These are phyloP conservation scores for Myotisia sp. DNA, from an alignment of 2,329 filamentous ascomycete species.

Conservation along the genomic window DNA sequence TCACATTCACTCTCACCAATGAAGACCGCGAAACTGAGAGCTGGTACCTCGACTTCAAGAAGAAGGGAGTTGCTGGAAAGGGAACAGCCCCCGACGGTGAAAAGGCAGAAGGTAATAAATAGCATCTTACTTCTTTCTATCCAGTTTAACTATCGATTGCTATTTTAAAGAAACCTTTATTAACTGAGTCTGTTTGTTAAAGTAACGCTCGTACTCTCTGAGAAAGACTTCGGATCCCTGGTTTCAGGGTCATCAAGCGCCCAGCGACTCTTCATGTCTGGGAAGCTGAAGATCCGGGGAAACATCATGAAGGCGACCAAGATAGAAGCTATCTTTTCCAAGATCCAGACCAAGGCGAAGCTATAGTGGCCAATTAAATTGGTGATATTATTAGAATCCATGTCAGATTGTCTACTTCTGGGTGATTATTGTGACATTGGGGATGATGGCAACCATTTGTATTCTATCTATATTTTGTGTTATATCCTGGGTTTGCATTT, in stretches of 20 bases:
- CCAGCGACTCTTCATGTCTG: slow-evolving; percentile 92
- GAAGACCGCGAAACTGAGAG: slow-evolving; percentile 58
- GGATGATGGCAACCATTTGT: background rate
- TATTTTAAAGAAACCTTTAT: background rate
- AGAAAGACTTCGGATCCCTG: slow-evolving; percentile 74
- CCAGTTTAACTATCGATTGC: slow-evolving; percentile 3
- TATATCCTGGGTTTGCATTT: too few relatives aligned
- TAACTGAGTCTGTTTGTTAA: slow-evolving; percentile 1
- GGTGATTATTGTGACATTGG: background rate
- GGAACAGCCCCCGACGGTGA: slow-evolving; percentile 53
- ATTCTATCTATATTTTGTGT: too few relatives aligned
- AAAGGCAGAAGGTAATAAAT: slow-evolving; percentile 62
- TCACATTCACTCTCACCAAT: slow-evolving; percentile 90
- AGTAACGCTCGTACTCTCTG: slow-evolving; percentile 78
- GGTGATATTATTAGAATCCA: too few relatives aligned
- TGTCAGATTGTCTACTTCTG: background rate
- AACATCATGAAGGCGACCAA: slow-evolving; percentile 97
- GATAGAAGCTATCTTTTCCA: slow-evolving; percentile 84
- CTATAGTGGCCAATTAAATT: too few relatives aligned
- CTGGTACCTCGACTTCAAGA: slow-evolving; percentile 94
- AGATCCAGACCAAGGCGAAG: slow-evolving; percentile 72
- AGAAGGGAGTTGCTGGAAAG: slow-evolving; percentile 66
- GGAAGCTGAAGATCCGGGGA: slow-evolving; percentile 95
- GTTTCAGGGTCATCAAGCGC: slow-evolving; percentile 81
- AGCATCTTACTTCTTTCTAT: background rate